Conservation (phyloP, 179 eudicot genomes). For the Amaranthus tricolor region DNA sequence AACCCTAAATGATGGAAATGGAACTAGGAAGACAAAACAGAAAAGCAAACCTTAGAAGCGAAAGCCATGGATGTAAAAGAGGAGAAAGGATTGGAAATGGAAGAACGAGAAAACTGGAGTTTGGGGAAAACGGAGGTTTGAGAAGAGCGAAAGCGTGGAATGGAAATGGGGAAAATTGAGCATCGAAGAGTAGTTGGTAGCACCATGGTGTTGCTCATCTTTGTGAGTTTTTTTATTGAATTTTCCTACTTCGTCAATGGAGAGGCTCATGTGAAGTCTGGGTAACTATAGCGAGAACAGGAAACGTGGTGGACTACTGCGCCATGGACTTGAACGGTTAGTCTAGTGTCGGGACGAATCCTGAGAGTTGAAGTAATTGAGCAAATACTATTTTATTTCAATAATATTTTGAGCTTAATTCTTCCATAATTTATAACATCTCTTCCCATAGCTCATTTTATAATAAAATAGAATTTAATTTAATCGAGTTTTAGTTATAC, state of each 20-base stretch:
- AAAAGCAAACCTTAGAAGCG: constrained; percentile 4
- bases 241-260: neutral
- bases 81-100: neutral
- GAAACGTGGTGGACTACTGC: neutral
- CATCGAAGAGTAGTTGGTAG: constrained; percentile 12
- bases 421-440: too few species aligned
- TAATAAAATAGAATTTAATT: too few species aligned
- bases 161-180: constrained; percentile 7
- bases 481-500: too few species aligned
- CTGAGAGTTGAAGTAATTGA: too few species aligned
- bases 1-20: neutral
- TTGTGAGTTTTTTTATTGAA: neutral
- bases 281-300: neutral
- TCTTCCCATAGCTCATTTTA: too few species aligned
- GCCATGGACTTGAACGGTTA: too few species aligned
- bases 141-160: neutral
- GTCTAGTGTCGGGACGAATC: too few species aligned
- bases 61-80: constrained; percentile 7
- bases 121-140: neutral
- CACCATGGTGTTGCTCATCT: constrained; percentile 10
- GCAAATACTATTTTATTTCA: too few species aligned
- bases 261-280: neutral
- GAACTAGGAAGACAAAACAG: neutral
- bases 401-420: too few species aligned
- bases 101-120: neutral